phyloP scores from a whole-genome alignment of 2,329 filamentous ascomycete genomes.

The Diaporthe citriasiana region DNA sequence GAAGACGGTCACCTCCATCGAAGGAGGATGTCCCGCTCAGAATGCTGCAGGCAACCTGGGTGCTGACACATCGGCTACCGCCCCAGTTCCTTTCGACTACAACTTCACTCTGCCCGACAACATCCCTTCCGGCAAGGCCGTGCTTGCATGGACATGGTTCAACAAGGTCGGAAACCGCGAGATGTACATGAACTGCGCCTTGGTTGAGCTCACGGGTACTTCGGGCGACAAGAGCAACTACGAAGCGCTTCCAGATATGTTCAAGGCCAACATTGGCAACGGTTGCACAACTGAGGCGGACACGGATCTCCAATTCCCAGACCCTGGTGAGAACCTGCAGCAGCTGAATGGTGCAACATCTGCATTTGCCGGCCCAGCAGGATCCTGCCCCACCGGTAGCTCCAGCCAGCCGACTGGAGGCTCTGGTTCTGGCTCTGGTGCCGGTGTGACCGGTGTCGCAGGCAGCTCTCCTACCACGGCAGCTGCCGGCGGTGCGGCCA shows the following conservation, averaged over 20 bases:
- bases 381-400: slow-evolving; percentile 47
- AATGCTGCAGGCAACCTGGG: slow-evolving; percentile 70
- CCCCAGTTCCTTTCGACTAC: slow-evolving; percentile 69
- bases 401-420: slow-evolving; percentile 33
- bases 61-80: slow-evolving; percentile 55
- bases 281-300: slow-evolving; percentile 69
- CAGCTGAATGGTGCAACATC: slow-evolving; percentile 57
- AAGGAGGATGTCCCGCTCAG: slow-evolving; percentile 84
- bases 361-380: slow-evolving; percentile 50
- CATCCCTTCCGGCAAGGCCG: slow-evolving; percentile 82
- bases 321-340: slow-evolving; percentile 73
- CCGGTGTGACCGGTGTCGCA: slow-evolving; percentile 43
- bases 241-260: slow-evolving; percentile 78
- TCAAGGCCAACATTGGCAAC: slow-evolving; percentile 76
- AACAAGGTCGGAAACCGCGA: slow-evolving; percentile 94
- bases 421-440: slow-evolving; percentile 44
- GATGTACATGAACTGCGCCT: slow-evolving; percentile 97
- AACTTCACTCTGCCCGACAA: slow-evolving; percentile 79
- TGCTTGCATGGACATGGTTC: slow-evolving; percentile 94
- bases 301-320: slow-evolving; percentile 75
- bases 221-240: slow-evolving; percentile 67
- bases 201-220: slow-evolving; percentile 73
- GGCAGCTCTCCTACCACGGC: slow-evolving; percentile 46
- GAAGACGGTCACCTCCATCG: slow-evolving; percentile 91
- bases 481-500: slow-evolving; percentile 42